phyloP scores from a whole-genome alignment of 2,329 filamentous ascomycete species.

The Aspergillus sp. region DNA sequence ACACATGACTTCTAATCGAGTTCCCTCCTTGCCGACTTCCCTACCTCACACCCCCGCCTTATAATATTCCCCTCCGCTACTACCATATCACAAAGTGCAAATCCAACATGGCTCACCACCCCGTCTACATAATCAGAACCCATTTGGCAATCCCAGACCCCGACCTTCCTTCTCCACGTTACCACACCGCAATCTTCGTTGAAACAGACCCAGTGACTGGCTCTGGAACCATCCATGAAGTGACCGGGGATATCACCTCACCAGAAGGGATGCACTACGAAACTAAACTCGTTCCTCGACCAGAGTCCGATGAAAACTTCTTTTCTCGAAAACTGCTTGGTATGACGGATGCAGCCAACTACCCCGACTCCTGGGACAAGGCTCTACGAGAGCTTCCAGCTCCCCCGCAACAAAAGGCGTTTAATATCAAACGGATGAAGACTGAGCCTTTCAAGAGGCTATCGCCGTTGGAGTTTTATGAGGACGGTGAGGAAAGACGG shows the following conservation, averaged over 20 bases:
- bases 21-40: too few species aligned
- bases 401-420: conserved; percentile 17
- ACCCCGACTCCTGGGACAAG: conserved; percentile 9
- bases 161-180: conserved; percentile 8
- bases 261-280: conserved; percentile 13
- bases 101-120: neutral
- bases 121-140: conserved; percentile 10
- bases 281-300: neutral
- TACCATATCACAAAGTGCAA: neutral
- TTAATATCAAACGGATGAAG: conserved; percentile 14
- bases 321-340: conserved; percentile 3
- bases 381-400: conserved; percentile 3
- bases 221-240: conserved; percentile 11
- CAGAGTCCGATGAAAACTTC: conserved; percentile 3
- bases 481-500: neutral
- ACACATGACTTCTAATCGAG: neutral
- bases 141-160: conserved; percentile 13
- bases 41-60: too few species aligned
- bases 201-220: conserved; percentile 1
- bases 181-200: conserved; percentile 16
- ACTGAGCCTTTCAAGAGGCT: conserved; percentile 16
- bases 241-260: conserved; percentile 15
- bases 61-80: neutral
- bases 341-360: neutral
- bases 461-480: conserved; percentile 11